Conservation (phyloP, 2,329 filamentous ascomycete genomes). For the Cercospora beticola region DNA sequence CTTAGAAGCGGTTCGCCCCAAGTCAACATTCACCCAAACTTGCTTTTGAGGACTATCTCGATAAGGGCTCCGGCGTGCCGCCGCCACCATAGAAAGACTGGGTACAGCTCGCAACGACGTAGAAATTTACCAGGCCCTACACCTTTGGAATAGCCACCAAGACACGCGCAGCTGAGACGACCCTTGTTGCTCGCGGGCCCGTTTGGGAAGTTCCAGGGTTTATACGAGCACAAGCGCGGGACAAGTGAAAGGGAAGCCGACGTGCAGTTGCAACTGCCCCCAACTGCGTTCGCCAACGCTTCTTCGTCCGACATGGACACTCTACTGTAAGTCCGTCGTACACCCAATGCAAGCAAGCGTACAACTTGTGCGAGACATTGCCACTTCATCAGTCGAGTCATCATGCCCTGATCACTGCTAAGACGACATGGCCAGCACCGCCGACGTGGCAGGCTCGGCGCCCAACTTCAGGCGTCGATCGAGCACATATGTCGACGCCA, state of each 20-base stretch:
- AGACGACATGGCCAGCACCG: constrained; percentile 52
- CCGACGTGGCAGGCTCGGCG: constrained; percentile 87
- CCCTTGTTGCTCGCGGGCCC: neutral
- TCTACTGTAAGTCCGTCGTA: constrained; percentile 23
- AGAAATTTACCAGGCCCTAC: neutral
- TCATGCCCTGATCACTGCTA: constrained; percentile 4
- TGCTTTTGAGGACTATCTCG: constrained; percentile 11
- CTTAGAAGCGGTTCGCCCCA: neutral
- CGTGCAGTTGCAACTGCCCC: neutral
- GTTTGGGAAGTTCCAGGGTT: neutral
- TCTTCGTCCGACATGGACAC: constrained; percentile 24
- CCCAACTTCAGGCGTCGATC: constrained; percentile 88
- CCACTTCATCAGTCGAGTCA: neutral
- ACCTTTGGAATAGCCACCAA: neutral
- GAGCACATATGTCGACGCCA: constrained; percentile 94
- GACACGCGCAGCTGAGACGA: neutral
- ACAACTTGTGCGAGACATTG: neutral
- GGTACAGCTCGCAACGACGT: neutral
- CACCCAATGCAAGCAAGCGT: neutral
- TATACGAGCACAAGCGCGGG: constrained; percentile 6
- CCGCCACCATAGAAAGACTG: neutral
- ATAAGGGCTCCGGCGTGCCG: constrained; percentile 1
- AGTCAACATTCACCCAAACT: neutral
- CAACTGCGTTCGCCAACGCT: neutral
- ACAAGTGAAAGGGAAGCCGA: constrained; percentile 1